Base-by-base conservation (phyloP, 352 stramenopile genomes). In the Pythium brachiatum region DNA sequence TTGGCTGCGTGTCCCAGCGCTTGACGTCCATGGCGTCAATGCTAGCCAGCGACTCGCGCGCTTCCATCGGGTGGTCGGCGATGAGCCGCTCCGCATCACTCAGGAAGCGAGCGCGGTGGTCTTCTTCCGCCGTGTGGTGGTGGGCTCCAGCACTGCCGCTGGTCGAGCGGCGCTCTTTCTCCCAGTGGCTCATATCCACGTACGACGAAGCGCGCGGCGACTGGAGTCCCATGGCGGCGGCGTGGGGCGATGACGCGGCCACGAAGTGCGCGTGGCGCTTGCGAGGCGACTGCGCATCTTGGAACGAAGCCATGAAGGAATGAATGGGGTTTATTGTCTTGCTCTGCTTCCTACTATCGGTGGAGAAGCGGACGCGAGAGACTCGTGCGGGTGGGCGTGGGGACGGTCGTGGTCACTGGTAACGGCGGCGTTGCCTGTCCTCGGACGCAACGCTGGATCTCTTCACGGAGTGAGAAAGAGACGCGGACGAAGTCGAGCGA, bases 81-180 rank as follows among this genome's bases (percentile, higher is more conserved):
- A 88, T 67, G 6, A 79, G 65, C 13, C 79, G 70, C 60, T 90
- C 81, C 0, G 62, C 44, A 54, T 88, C 76, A 21, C 68, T 88
- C 20, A 90, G 65, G 56, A 87, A 84, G 0, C 81, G 81, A 5
- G 66, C 68, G 13, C 77, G 76, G 60, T 86, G 80, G 55, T 75
- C 57, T n/a, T 41, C 20, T 13, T 58, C 34, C 1, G 52, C 36
- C 23, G 36, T 44, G 50, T 56, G 12, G 48, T 38, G 34, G 7
- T 13, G 34, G 34, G 13, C 3, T 15, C 9, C 12, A 25, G 23
- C 23, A 50, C 43, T 50, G 43, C n/a, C 43, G 11, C 7, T 50
- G 6, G 21, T 13, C 20, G 32, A 34, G 44, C 32, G 32, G 29
- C 44, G 29, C 18, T 23, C 26, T 2, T 36, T 31, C 16, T 46